Percentiles rank a stretch among this genome's conserved stretches.
phyloP scores from a whole-genome alignment of 2,329 filamentous ascomycete species.

The Fusarium pseudocircinatum region DNA sequence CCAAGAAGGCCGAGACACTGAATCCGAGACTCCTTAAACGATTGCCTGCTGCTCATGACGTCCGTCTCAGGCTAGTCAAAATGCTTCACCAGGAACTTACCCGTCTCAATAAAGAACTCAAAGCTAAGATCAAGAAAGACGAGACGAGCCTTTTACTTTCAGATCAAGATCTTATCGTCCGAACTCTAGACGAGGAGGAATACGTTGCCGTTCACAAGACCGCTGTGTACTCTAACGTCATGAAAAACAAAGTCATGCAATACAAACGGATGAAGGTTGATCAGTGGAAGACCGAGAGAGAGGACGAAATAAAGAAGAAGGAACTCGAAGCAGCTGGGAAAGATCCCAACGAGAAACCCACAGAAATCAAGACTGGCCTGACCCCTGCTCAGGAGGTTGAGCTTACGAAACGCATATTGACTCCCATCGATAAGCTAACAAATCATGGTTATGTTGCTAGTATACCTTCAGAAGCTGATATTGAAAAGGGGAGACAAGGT shows the following conservation, averaged over 20 bases:
- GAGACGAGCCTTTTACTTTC: constrained; percentile 65
- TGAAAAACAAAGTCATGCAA: constrained; percentile 81
- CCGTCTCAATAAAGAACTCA: constrained; percentile 73
- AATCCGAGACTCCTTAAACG: constrained; percentile 73
- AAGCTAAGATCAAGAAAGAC: constrained; percentile 58
- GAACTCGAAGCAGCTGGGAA: constrained; percentile 46
- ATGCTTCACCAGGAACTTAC: constrained; percentile 72
- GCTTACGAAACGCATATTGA: constrained; percentile 70
- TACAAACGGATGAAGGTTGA: constrained; percentile 78
- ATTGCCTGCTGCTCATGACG: constrained; percentile 66
- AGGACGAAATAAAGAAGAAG: constrained; percentile 52
- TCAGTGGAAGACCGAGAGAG: constrained; percentile 75
- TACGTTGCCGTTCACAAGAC: constrained; percentile 72
- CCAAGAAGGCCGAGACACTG: constrained; percentile 61
- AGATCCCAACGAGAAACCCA: constrained; percentile 50
- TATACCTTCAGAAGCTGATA: constrained; percentile 71
- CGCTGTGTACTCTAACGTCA: constrained; percentile 80
- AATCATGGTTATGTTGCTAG: constrained; percentile 78
- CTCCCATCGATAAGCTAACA: constrained; percentile 70
- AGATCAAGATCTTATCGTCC: constrained; percentile 73
- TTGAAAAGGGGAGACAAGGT: constrained; percentile 72
- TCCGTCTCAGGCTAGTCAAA: constrained; percentile 66
- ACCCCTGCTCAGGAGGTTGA: constrained; percentile 72
- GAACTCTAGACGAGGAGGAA: constrained; percentile 82
- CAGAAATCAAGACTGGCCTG: constrained; percentile 75